These are phyloP conservation scores for Hirsutella rhossiliensis DNA, from an alignment of 2,329 filamentous ascomycete species.

Conservation along the genomic window DNA sequence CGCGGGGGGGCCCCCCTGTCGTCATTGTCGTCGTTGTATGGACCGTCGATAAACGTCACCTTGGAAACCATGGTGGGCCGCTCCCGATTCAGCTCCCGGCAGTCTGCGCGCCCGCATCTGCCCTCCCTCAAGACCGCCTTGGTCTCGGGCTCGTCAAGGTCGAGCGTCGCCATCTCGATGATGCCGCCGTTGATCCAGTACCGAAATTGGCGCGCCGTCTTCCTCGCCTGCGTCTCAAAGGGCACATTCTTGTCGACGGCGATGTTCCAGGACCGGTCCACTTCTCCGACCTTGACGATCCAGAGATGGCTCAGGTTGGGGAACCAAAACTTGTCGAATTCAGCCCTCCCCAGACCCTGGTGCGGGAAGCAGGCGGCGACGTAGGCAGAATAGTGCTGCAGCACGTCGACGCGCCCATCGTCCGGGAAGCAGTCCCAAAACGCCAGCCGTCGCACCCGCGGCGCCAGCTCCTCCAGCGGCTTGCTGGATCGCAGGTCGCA, in stretches of 20 bases:
- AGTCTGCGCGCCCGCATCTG: slow-evolving; percentile 21
- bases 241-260: slow-evolving; percentile 17
- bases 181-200: slow-evolving; percentile 26
- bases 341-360: slow-evolving; percentile 17
- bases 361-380: slow-evolving; percentile 19
- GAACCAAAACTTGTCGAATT: slow-evolving; percentile 25
- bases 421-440: slow-evolving; percentile 29
- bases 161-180: slow-evolving; percentile 23
- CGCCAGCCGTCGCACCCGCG: slow-evolving; percentile 20
- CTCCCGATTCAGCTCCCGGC: slow-evolving; percentile 21
- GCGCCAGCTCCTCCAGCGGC: slow-evolving; percentile 20
- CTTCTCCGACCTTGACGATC: slow-evolving; percentile 26
- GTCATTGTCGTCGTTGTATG: slow-evolving; percentile 13
- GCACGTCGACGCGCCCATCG: slow-evolving; percentile 21
- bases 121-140: slow-evolving; percentile 20
- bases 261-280: slow-evolving; percentile 23
- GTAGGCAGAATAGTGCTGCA: slow-evolving; percentile 21
- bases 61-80: slow-evolving; percentile 26
- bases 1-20: slow-evolving; percentile 8
- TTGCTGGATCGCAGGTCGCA: slow-evolving; percentile 18
- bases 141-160: slow-evolving; percentile 20
- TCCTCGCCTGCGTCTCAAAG: slow-evolving; percentile 15
- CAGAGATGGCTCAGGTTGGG: slow-evolving; percentile 24
- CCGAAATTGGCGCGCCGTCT: slow-evolving; percentile 23
- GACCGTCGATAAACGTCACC: slow-evolving; percentile 22